Conservation (phyloP, 1,139 yeast genomes). For the Nematodospora anomalae region DNA sequence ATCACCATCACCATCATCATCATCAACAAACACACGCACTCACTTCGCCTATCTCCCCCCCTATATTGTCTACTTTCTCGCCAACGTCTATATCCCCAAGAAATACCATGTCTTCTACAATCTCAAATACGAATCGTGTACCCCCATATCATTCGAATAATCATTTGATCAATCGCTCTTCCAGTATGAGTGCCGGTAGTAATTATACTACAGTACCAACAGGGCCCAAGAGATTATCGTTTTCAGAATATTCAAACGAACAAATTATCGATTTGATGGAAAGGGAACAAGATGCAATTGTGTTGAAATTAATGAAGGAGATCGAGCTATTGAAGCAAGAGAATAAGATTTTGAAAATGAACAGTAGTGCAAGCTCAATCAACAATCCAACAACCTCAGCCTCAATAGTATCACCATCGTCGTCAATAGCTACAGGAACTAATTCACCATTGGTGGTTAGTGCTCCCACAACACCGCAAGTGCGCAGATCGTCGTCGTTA, state of each 20-base stretch:
- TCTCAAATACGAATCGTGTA: constrained; percentile 3
- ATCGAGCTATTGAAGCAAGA: constrained; percentile 53
- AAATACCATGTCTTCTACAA: constrained; percentile 10
- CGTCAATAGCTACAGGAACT: background rate
- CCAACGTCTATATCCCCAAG: constrained; percentile 13
- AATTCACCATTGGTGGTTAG: constrained; percentile 1
- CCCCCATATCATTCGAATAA: constrained; percentile 4
- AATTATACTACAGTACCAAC: constrained; percentile 9
- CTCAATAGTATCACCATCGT: background rate
- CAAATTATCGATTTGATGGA: constrained; percentile 64
- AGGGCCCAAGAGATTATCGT: constrained; percentile 6
- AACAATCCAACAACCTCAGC: constrained; percentile 2
- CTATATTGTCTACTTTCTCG: constrained; percentile 8
- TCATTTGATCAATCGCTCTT: constrained; percentile 7
- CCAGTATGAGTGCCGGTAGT: constrained; percentile 4
- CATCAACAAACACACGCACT: constrained; percentile 1
- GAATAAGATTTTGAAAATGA: constrained; percentile 33
- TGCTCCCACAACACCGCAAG: constrained; percentile 6
- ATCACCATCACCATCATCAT: background rate
- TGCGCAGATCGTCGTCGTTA: constrained; percentile 15
- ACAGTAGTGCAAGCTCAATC: constrained; percentile 2
- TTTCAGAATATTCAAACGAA: constrained; percentile 28
- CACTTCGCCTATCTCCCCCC: background rate
- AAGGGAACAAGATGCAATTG: constrained; percentile 68
- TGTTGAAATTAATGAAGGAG: constrained; percentile 56